These are phyloP conservation scores for Candida tallmaniae DNA, from an alignment of 805 yeast genomes.

Conservation along the genomic window DNA sequence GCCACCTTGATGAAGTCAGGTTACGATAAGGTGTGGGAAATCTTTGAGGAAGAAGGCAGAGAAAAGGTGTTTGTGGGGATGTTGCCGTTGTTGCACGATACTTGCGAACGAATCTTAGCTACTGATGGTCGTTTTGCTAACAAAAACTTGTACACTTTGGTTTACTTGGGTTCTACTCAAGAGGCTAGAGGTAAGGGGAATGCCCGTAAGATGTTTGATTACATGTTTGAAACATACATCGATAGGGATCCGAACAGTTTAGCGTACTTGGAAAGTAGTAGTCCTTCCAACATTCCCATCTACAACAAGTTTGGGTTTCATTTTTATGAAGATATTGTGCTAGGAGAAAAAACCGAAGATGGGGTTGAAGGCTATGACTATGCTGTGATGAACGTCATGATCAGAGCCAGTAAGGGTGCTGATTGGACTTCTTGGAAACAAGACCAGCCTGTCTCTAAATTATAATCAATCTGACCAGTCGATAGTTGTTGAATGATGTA, in stretches of 20 bases:
- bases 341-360: slow-evolving; percentile 28
- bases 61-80: slow-evolving; percentile 46
- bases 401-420: slow-evolving; percentile 32
- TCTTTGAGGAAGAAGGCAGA: slow-evolving; percentile 45
- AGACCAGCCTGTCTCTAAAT: not conserved
- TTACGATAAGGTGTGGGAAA: slow-evolving; percentile 47
- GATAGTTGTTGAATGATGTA: not conserved
- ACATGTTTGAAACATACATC: slow-evolving; percentile 42
- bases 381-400: slow-evolving; percentile 43
- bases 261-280: slow-evolving; percentile 50
- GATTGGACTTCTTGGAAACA: slow-evolving; percentile 32
- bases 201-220: slow-evolving; percentile 45
- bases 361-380: slow-evolving; percentile 35
- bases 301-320: slow-evolving; percentile 49
- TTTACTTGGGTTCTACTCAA: slow-evolving; percentile 40
- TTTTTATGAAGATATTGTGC: slow-evolving; percentile 44
- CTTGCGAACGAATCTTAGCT: slow-evolving; percentile 38
- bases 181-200: slow-evolving; percentile 56
- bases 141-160: slow-evolving; percentile 38
- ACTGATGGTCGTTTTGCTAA: slow-evolving; percentile 37
- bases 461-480: not conserved
- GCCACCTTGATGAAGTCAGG: slow-evolving; percentile 49
- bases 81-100: slow-evolving; percentile 49
- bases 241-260: slow-evolving; percentile 35
- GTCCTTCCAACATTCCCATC: slow-evolving; percentile 45